Evolutionary conservation across 768 basidiomycete genomes (phyloP).

Genomic region (Hygrophoropsis aurantiaca): DNA sequence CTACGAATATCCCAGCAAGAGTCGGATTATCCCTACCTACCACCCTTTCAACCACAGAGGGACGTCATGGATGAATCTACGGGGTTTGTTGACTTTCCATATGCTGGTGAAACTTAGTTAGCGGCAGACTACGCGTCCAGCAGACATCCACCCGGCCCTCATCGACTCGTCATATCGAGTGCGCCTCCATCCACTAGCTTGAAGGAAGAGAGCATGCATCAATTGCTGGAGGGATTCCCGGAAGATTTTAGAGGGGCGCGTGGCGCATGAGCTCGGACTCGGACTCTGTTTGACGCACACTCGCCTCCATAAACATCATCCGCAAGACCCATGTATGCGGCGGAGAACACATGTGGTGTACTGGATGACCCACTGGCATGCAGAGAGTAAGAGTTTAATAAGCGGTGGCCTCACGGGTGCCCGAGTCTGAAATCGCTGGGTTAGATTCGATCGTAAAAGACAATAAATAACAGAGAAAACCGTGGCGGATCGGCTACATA

Average conservation of each 20-base stretch:
- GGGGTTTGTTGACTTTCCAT: slow-evolving; percentile 19
- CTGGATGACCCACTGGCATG: too few relatives aligned
- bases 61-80: slow-evolving; percentile 20
- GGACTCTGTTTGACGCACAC: too few relatives aligned
- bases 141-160: slow-evolving; percentile 39
- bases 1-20: not conserved
- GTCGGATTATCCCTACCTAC: not conserved
- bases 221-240: slow-evolving; percentile 25
- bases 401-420: too few relatives aligned
- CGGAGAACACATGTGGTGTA: too few relatives aligned
- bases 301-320: too few relatives aligned
- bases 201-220: slow-evolving; percentile 22
- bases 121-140: slow-evolving; percentile 39
- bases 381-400: too few relatives aligned
- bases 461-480: too few relatives aligned
- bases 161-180: slow-evolving; percentile 33
- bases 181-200: slow-evolving; percentile 30
- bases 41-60: not conserved
- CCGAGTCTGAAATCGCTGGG: too few relatives aligned
- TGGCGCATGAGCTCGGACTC: too few relatives aligned
- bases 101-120: slow-evolving; percentile 31
- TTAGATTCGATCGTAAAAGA: too few relatives aligned
- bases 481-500: too few relatives aligned
- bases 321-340: too few relatives aligned
- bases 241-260: slow-evolving; percentile 21